A percentile compares a stretch with the other conserved stretches of the same genome.
Evolutionary conservation across 2,329 filamentous ascomycete species (phyloP).

Genomic region (Seiridium cupressi): DNA sequence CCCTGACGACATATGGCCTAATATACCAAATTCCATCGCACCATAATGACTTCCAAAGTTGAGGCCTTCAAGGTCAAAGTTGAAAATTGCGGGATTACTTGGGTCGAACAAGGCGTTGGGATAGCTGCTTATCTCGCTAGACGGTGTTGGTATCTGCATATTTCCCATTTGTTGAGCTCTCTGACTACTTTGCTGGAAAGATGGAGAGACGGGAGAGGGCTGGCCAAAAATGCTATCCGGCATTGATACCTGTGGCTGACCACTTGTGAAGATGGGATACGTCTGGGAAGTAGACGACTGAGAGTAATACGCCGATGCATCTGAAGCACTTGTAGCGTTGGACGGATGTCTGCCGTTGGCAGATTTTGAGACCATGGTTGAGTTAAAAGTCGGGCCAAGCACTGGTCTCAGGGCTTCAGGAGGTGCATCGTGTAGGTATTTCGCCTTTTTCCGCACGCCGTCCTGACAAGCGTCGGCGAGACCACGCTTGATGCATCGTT

Average conservation of each 20-base stretch:
- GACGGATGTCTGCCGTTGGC: slow-evolving; percentile 47
- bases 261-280: slow-evolving; percentile 51
- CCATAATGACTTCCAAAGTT: slow-evolving; percentile 97
- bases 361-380: slow-evolving; percentile 45
- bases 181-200: slow-evolving; percentile 59
- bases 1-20: slow-evolving; percentile 93
- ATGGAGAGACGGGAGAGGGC: slow-evolving; percentile 72
- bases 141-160: slow-evolving; percentile 46
- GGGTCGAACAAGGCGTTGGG: slow-evolving; percentile 74
- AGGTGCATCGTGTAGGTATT: slow-evolving; percentile 96
- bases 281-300: slow-evolving; percentile 40
- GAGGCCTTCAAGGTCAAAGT: slow-evolving; percentile 90
- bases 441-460: slow-evolving; percentile 96
- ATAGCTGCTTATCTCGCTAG: slow-evolving; percentile 46
- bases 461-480: slow-evolving; percentile 91
- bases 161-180: slow-evolving; percentile 39
- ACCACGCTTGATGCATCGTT: slow-evolving; percentile 90
- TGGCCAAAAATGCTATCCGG: slow-evolving; percentile 61
- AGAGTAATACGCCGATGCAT: slow-evolving; percentile 47
- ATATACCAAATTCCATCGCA: slow-evolving; percentile 91
- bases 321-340: slow-evolving; percentile 37
- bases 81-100: slow-evolving; percentile 88
- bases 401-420: slow-evolving; percentile 87
- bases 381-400: slow-evolving; percentile 68
- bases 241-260: slow-evolving; percentile 43